Base-by-base conservation (phyloP, 2,329 filamentous ascomycete genomes). In the Penicillium digitatum region DNA sequence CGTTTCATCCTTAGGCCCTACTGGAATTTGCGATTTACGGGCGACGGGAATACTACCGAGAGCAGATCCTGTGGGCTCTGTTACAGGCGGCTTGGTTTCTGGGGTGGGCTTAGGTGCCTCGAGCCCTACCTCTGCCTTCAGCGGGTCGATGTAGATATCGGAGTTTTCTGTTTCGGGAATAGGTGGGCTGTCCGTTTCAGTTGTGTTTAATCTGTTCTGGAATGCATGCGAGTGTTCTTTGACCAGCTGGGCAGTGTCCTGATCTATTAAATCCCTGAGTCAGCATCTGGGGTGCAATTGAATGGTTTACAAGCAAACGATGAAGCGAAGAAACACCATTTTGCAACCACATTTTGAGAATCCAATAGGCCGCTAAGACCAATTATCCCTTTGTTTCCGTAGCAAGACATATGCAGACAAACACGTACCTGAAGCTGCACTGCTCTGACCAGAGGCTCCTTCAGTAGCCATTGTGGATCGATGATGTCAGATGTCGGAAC, bases 391-490 rank as follows among this genome's bases (percentile, higher is more conserved):
- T 5, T 16, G 11, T 24, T 38, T 31, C 3, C 14, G 2, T 12
- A 38, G 3, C 14, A 22, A 11, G 5, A 16, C 16, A 20, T 26
- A 5, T n/a, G 14, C 11, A 27, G 35, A 35, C 29, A 52, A 32
- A 67, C 18, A 45, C 48, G 26, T 69, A 71, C 69, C 67, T 50
- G 60, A 42, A 50, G 51, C 54, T 45, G 55, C 16, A 53, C 60
- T 44, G 38, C 40, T 59, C 37, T 61, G 51, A 39, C 37, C 44
- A 34, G 47, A 40, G 32, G 48, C 54, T 31, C 47, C 51, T 55
- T 67, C 62, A 47, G 62, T 61, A 52, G 67, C 59, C 69, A 72
- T 71, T 53, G 48, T 62, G 53, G 42, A 58, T 59, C 48, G 58
- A 60, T 60, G 61, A 63, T 64, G 62, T 66, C 58, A 63, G 47